These are phyloP conservation scores for Tetrapisispora taiwanensis DNA, from an alignment of 805 yeast species.

Conservation along the genomic window DNA sequence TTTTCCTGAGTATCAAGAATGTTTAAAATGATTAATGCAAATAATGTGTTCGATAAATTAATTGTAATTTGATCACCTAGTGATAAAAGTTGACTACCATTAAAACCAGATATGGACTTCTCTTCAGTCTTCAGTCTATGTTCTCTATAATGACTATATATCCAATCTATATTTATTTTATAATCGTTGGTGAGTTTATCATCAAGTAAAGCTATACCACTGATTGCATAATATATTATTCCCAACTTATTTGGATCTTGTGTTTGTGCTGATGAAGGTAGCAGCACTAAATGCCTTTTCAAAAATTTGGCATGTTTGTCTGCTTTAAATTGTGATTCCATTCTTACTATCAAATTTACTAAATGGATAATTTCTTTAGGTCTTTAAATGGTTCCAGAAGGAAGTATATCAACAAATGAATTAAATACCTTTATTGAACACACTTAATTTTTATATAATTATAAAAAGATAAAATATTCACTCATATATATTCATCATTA, in stretches of 20 bases:
- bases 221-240: slow-evolving; percentile 57
- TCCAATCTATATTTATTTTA: slow-evolving; percentile 23
- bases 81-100: slow-evolving; percentile 13
- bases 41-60: slow-evolving; percentile 64
- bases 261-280: slow-evolving; percentile 46
- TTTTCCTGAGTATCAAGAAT: slow-evolving; percentile 40
- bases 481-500: too few relatives aligned
- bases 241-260: slow-evolving; percentile 66
- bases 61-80: slow-evolving; percentile 30
- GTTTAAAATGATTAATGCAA: slow-evolving; percentile 50
- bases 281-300: slow-evolving; percentile 39
- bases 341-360: too few relatives aligned
- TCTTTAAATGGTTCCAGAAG: too few relatives aligned
- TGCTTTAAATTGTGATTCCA: not conserved
- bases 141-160: slow-evolving; percentile 14
- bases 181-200: slow-evolving; percentile 24
- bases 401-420: too few relatives aligned
- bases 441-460: too few relatives aligned
- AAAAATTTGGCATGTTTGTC: slow-evolving; percentile 34
- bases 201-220: slow-evolving; percentile 34
- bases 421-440: too few relatives aligned
- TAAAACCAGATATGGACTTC: slow-evolving; percentile 21
- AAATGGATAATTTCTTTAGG: too few relatives aligned
- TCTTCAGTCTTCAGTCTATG: slow-evolving; percentile 26
- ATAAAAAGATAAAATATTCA: too few relatives aligned